Conservation (phyloP, 331 rosid species). For the Acacia pycnantha region DNA sequence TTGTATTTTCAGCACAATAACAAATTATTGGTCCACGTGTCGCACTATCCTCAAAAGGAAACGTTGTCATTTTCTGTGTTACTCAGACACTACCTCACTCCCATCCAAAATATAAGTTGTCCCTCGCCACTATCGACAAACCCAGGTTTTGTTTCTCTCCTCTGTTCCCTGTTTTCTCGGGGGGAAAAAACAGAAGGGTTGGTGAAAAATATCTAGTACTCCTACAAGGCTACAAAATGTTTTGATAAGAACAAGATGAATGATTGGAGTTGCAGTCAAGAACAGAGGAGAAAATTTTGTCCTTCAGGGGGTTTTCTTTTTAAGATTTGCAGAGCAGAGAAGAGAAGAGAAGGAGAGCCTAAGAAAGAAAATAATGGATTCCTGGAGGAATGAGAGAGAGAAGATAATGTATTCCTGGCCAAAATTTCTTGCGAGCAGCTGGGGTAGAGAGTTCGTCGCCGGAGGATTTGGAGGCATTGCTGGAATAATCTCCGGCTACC, state of each 20-base stretch:
- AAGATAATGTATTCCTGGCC: constrained; percentile 79
- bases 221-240: not conserved
- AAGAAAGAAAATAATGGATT: not conserved
- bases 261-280: not conserved
- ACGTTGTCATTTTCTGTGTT: too few species aligned
- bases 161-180: not conserved
- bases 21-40: too few species aligned
- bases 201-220: not conserved
- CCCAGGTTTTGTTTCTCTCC: not conserved
- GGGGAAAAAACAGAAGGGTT: not conserved
- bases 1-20: too few species aligned
- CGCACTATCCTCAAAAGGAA: too few species aligned
- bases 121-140: not conserved
- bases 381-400: not conserved
- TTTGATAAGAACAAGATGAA: not conserved
- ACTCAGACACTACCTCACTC: too few species aligned
- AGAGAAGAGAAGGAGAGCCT: not conserved
- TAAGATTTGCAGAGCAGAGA: not conserved
- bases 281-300: not conserved
- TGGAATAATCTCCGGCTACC: constrained; percentile 79
- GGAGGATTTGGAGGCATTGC: constrained; percentile 93
- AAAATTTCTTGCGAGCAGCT: constrained; percentile 73
- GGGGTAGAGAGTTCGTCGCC: constrained; percentile 94
- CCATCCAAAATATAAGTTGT: too few species aligned
- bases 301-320: not conserved